phyloP scores from a whole-genome alignment of 2,329 filamentous ascomycete species.

The Mollisiaceae sp. region DNA sequence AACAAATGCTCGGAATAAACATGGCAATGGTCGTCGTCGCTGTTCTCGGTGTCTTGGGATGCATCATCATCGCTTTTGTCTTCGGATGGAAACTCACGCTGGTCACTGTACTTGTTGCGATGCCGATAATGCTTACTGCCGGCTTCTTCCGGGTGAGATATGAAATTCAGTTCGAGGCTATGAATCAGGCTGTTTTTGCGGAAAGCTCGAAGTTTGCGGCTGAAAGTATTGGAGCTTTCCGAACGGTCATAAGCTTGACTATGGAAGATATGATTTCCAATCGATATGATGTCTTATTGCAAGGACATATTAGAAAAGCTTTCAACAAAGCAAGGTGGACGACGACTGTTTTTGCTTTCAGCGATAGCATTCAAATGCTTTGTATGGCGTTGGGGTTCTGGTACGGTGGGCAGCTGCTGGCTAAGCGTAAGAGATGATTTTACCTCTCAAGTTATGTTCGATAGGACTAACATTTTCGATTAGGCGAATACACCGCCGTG shows the following conservation, averaged over 20 bases:
- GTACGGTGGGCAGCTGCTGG: conserved; percentile 53
- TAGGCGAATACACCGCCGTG: conserved; percentile 46
- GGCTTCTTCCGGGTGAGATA: conserved; percentile 55
- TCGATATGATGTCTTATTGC: conserved; percentile 54
- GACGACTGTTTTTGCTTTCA: conserved; percentile 57
- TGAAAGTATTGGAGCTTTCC: conserved; percentile 55
- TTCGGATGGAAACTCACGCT: conserved; percentile 80
- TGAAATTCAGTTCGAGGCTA: conserved; percentile 60
- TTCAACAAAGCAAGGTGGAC: conserved; percentile 54
- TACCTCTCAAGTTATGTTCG: conserved; percentile 1
- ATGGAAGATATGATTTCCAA: conserved; percentile 62
- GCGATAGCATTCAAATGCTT: conserved; percentile 59
- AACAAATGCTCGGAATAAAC: conserved; percentile 55
- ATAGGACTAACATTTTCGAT: neutral
- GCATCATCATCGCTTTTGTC: conserved; percentile 68
- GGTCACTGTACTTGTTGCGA: conserved; percentile 64
- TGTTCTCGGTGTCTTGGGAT: conserved; percentile 68
- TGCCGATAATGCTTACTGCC: conserved; percentile 54
- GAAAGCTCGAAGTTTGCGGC: conserved; percentile 67
- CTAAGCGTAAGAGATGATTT: conserved; percentile 23
- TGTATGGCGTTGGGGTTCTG: conserved; percentile 65
- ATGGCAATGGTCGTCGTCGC: conserved; percentile 63
- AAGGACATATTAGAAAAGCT: conserved; percentile 53
- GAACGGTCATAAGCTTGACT: conserved; percentile 48
- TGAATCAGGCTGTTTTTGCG: conserved; percentile 62